phyloP scores from a whole-genome alignment of 2,329 filamentous ascomycete species.

The Akanthomyces lecanii region DNA sequence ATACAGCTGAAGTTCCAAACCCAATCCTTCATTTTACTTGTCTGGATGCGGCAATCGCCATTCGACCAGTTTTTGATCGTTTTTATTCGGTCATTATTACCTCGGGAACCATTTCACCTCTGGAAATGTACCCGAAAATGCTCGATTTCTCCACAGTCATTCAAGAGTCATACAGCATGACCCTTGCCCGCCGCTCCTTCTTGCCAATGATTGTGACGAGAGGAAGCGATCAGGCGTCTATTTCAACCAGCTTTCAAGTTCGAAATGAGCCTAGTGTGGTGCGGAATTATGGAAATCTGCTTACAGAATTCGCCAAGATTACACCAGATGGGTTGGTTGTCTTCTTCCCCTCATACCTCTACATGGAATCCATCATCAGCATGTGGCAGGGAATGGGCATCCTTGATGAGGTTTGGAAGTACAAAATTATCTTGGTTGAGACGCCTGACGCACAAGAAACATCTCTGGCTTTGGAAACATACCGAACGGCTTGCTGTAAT shows the following conservation, averaged over 20 bases:
- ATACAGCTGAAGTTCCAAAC: constrained; percentile 91
- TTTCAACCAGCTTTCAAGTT: constrained; percentile 92
- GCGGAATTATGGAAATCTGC: constrained; percentile 87
- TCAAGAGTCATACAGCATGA: constrained; percentile 97
- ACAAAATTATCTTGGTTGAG: constrained; percentile 96
- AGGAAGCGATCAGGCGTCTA: constrained; percentile 87
- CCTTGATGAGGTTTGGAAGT: constrained; percentile 96
- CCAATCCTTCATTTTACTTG: constrained; percentile 97
- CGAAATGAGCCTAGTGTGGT: constrained; percentile 96
- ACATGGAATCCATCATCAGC: constrained; percentile 98
- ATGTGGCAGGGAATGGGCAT: constrained; percentile 99
- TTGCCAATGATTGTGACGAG: constrained; percentile 96
- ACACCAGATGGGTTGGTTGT: constrained; percentile 98
- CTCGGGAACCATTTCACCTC: constrained; percentile 89
- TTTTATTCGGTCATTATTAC: constrained; percentile 99
- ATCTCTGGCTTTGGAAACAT: constrained; percentile 90
- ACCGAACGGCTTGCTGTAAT: constrained; percentile 95
- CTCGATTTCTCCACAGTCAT: constrained; percentile 88
- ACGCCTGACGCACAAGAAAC: constrained; percentile 97
- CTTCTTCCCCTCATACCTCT: constrained; percentile 97
- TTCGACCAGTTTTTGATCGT: constrained; percentile 94
- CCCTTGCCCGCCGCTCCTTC: constrained; percentile 88
- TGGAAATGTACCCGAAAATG: constrained; percentile 99
- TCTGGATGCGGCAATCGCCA: constrained; percentile 93
- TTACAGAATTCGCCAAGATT: constrained; percentile 93